phyloP scores from a whole-genome alignment of 176 grass and related monocot genomes.

The Dendrocalamus sinicus region DNA sequence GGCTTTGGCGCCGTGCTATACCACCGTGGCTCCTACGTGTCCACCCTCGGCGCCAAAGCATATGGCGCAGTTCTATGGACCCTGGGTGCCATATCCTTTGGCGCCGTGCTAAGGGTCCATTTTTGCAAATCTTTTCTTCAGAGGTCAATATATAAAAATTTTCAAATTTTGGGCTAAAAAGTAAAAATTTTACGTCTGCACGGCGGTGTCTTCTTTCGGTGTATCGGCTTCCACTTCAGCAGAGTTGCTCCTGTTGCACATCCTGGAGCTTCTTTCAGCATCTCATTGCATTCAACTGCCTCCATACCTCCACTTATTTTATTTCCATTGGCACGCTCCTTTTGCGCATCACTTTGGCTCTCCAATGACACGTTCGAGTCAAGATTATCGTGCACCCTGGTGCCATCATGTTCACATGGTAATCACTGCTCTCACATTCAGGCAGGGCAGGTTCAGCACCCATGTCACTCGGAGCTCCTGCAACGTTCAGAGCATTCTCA shows the following conservation, averaged over 20 bases:
- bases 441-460: neutral
- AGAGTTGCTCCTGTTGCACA: neutral
- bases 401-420: constrained; percentile 5
- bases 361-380: neutral
- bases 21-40: too few relatives aligned
- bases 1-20: too few relatives aligned
- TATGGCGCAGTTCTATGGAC: too few relatives aligned
- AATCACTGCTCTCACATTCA: constrained; percentile 8
- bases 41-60: too few relatives aligned
- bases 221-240: too few relatives aligned
- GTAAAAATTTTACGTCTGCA: neutral
- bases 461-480: too few relatives aligned
- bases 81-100: too few relatives aligned
- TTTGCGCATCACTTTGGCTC: neutral
- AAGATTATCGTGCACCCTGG: neutral
- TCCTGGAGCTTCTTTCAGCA: neutral
- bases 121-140: too few relatives aligned
- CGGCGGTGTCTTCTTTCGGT: too few relatives aligned
- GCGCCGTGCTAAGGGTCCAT: too few relatives aligned
- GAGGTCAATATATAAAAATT: too few relatives aligned
- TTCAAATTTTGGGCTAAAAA: too few relatives aligned
- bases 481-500: neutral
- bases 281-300: neutral
- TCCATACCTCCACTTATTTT: neutral
- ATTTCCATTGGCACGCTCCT: neutral